phyloP scores from a whole-genome alignment of 2,329 filamentous ascomycete genomes.

The Nothopassalora personata region DNA sequence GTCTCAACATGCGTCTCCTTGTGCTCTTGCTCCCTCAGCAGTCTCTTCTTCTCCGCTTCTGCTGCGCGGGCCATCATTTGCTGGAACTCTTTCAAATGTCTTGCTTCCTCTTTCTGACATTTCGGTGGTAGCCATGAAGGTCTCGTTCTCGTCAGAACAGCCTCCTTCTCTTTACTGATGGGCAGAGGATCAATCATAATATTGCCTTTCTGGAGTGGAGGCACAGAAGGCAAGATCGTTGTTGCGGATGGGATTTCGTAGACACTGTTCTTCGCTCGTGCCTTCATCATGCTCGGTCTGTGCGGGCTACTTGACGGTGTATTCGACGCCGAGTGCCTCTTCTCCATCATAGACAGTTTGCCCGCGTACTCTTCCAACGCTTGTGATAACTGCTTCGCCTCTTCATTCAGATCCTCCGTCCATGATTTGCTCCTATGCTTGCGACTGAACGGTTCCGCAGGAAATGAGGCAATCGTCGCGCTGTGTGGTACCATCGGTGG shows the following conservation, averaged over 20 bases:
- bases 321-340: conserved; percentile 31
- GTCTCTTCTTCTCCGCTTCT: conserved; percentile 52
- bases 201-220: conserved; percentile 63
- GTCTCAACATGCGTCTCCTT: conserved; percentile 49
- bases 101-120: conserved; percentile 82
- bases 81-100: conserved; percentile 80
- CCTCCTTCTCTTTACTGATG: conserved; percentile 81
- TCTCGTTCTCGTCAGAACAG: conserved; percentile 68
- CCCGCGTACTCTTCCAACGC: conserved; percentile 75
- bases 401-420: conserved; percentile 65
- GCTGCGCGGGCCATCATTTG: conserved; percentile 67
- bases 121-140: conserved; percentile 84
- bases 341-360: conserved; percentile 36
- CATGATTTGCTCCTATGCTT: conserved; percentile 59
- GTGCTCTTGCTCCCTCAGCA: conserved; percentile 47
- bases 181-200: conserved; percentile 81
- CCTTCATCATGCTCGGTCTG: conserved; percentile 20
- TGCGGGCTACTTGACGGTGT: conserved; percentile 27
- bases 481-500: conserved; percentile 29
- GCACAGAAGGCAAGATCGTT: conserved; percentile 11
- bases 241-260: conserved; percentile 47
- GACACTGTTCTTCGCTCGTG: conserved; percentile 25
- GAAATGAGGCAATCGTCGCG: conserved; percentile 26
- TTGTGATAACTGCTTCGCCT: conserved; percentile 69
- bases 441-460: conserved; percentile 22